Evolutionary conservation across 768 basidiomycete species (phyloP), one percentile per base, ranked within the genome.

Genomic region (Heimioporus sp.): DNA sequence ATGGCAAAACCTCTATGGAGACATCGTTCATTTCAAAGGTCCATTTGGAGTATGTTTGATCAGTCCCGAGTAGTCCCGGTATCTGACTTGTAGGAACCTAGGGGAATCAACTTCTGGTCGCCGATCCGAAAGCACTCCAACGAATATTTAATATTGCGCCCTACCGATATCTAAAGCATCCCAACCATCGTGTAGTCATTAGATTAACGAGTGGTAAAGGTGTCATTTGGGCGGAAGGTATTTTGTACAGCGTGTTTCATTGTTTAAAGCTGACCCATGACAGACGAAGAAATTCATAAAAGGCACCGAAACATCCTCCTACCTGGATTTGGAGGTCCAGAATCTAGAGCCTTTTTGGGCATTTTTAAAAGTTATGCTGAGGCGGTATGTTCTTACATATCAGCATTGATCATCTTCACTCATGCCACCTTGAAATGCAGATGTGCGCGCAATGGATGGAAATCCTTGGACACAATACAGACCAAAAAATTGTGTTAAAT

Each of bases 221-320:
- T 2, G 47, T 79, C 19, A 19, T 61, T 11, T 77, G 72, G 72
- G 72, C 75, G 8, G 69, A 74, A 10, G 76, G 76, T 76, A 46
- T 17, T 49, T 30, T 30, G n/a, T n/a, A n/a, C n/a, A n/a, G n/a
- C n/a, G n/a, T n/a, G n/a, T n/a, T n/a, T n/a, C n/a, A n/a, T n/a
- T n/a, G n/a, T n/a, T n/a, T n/a, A n/a, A n/a, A n/a, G n/a, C n/a
- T n/a, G n/a, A n/a, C 15, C 5, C 37, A 28, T 45, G 46, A 10
- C 34, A 68, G 67, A 73, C 2, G 66, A 73, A 13, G 74, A 67
- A n/a, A n/a, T n/a, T 32, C 82, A 83, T 52, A 79, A 70, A 60
- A 72, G 82, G 43, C 80, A 82, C 48, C 65, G 78, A 50, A 81
- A 73, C n/a, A 71, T 80, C 17, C 76, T 82, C 72, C 68, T 79